A percentile compares a stretch with the other conserved stretches of the same genome.
phyloP scores from a whole-genome alignment of 306 rosid genomes.

The Cicer pinnatifidum region DNA sequence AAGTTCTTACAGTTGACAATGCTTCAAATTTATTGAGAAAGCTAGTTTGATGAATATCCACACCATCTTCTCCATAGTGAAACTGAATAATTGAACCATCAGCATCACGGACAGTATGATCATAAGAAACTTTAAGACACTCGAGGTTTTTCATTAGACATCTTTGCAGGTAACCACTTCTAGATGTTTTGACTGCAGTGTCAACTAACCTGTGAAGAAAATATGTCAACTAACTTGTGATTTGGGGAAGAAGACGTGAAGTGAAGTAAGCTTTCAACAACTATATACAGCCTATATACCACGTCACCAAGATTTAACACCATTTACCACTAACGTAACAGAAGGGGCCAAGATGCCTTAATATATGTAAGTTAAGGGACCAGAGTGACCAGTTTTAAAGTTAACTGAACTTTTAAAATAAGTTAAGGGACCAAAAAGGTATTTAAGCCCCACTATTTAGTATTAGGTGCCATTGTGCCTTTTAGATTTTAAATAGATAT shows the following conservation, averaged over 20 bases:
- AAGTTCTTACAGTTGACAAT: constrained; percentile 60
- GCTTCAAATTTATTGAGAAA: constrained; percentile 80
- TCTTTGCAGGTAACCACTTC: constrained; percentile 97
- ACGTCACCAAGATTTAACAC: too few species aligned
- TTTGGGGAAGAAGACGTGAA: too few species aligned
- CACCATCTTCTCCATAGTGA: constrained; percentile 90
- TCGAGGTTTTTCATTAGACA: constrained; percentile 91
- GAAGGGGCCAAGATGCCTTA: too few species aligned
- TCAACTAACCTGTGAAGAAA: constrained; percentile 76
- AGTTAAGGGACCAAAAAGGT: too few species aligned
- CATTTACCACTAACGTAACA: too few species aligned
- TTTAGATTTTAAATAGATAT: constrained; percentile 2
- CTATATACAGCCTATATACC: too few species aligned
- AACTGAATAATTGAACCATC: constrained; percentile 93
- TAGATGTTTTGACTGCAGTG: constrained; percentile 97
- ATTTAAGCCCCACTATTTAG: not conserved
- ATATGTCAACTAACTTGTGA: not conserved
- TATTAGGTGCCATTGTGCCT: constrained; percentile 11
- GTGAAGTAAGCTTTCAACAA: too few species aligned
- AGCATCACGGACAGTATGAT: constrained; percentile 92
- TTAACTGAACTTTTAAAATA: too few species aligned
- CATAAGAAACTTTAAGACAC: constrained; percentile 82
- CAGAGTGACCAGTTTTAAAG: too few species aligned
- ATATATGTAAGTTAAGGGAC: too few species aligned
- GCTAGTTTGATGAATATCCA: constrained; percentile 92